phyloP scores from a whole-genome alignment of 305 asterid species.

The Solanum chacoense region DNA sequence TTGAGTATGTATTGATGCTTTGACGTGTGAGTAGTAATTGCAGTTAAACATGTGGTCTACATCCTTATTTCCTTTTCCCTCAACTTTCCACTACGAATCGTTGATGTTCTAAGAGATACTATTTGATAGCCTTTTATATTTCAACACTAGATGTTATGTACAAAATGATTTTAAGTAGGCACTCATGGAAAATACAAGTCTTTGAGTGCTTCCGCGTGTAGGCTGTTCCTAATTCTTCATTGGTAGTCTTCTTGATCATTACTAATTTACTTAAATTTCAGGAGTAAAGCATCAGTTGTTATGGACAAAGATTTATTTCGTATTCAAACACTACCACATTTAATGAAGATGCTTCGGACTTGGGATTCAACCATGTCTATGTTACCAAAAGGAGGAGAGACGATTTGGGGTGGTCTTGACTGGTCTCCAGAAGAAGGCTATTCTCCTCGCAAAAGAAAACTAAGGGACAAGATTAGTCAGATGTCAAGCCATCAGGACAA shows the following conservation, averaged over 20 bases:
- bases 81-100: background rate
- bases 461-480: conserved; percentile 22
- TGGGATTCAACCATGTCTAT: conserved; percentile 96
- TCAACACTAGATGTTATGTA: background rate
- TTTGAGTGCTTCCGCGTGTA: background rate
- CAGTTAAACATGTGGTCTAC: background rate
- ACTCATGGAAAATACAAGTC: background rate
- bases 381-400: conserved; percentile 91
- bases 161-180: background rate
- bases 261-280: conserved; percentile 8
- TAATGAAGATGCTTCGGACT: conserved; percentile 85
- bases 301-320: conserved; percentile 65
- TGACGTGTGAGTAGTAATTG: background rate
- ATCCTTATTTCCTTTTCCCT: background rate
- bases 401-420: conserved; percentile 86
- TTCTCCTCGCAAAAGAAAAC: conserved; percentile 39
- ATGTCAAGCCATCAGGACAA: conserved; percentile 19
- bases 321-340: conserved; percentile 68
- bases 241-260: background rate
- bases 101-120: background rate
- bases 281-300: conserved; percentile 79
- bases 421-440: conserved; percentile 84
- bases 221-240: background rate
- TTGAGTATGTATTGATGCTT: background rate
- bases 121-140: background rate